phyloP scores from a whole-genome alignment of 371 early-diverging fungal genomes.

The Coemansia sp. region DNA sequence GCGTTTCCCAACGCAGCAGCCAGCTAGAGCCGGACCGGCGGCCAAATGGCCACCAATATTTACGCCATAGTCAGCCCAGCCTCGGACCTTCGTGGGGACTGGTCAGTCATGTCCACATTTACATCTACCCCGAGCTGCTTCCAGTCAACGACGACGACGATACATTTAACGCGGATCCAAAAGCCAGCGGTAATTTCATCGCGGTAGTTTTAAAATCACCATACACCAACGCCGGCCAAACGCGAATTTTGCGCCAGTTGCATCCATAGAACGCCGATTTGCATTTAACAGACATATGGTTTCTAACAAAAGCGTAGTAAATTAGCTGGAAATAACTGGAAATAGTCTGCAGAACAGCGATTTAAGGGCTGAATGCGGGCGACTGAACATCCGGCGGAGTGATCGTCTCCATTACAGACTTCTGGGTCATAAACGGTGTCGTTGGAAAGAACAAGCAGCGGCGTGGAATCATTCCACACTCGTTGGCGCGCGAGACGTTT shows the following conservation, averaged over 20 bases:
- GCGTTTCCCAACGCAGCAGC: slow-evolving; percentile 30
- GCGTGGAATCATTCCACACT: slow-evolving; percentile 50
- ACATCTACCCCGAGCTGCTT: slow-evolving; percentile 4
- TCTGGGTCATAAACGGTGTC: slow-evolving; percentile 33
- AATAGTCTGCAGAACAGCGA: neutral
- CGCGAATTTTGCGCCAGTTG: neutral
- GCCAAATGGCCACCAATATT: neutral
- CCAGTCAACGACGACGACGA: neutral
- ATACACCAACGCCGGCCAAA: slow-evolving; percentile 5
- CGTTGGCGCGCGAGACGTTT: slow-evolving; percentile 31
- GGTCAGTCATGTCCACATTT: slow-evolving; percentile 33
- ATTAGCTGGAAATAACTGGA: neutral
- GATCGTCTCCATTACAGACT: slow-evolving; percentile 14
- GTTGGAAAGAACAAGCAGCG: slow-evolving; percentile 49
- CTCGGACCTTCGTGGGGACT: slow-evolving; percentile 30
- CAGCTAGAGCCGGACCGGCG: neutral
- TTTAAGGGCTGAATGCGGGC: neutral
- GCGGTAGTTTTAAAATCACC: slow-evolving; percentile 5
- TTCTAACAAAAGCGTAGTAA: no score
- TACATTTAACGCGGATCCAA: slow-evolving; percentile 11
- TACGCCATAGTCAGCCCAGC: slow-evolving; percentile 19
- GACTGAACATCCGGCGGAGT: slow-evolving; percentile 6
- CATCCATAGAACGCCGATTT: slow-evolving; percentile 4
- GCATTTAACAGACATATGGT: neutral
- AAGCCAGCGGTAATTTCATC: neutral